phyloP scores from a whole-genome alignment of 441 rosid species.

The Corymbia citriodora region DNA sequence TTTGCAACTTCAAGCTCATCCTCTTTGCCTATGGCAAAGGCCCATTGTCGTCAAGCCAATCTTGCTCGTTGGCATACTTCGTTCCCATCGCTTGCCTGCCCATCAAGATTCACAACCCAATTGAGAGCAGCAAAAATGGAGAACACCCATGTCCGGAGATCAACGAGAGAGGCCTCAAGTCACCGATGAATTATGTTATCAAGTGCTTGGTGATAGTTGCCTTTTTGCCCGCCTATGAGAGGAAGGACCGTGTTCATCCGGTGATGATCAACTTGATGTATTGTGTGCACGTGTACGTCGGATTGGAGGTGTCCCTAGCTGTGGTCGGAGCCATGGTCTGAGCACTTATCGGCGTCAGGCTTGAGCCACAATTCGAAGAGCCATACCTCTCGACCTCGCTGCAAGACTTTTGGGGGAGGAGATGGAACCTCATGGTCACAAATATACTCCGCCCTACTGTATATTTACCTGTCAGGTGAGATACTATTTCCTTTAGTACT shows the following conservation, averaged over 20 bases:
- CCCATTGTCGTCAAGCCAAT: background rate
- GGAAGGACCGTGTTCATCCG: background rate
- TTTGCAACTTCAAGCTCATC: constrained; percentile 12
- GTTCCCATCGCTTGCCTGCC: constrained; percentile 9
- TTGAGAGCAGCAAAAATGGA: background rate
- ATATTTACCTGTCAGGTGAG: constrained; percentile 2
- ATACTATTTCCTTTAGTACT: background rate
- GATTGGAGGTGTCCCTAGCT: background rate
- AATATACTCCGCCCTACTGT: constrained; percentile 15
- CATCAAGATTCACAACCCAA: background rate
- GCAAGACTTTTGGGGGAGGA: constrained; percentile 31
- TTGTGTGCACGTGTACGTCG: background rate
- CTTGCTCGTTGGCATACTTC: background rate
- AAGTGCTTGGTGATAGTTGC: background rate
- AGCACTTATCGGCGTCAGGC: background rate
- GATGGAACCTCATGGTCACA: constrained; percentile 29
- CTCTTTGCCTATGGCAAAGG: constrained; percentile 10
- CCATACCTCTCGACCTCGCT: constrained; percentile 24
- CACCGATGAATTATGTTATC: background rate
- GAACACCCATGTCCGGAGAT: background rate
- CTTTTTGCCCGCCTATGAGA: background rate
- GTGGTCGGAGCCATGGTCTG: background rate
- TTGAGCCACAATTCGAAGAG: constrained; percentile 14
- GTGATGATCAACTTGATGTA: background rate
- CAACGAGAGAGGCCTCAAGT: background rate